These are phyloP conservation scores for Spergularia marina DNA, from an alignment of 148 eudicot species.

Conservation along the genomic window DNA sequence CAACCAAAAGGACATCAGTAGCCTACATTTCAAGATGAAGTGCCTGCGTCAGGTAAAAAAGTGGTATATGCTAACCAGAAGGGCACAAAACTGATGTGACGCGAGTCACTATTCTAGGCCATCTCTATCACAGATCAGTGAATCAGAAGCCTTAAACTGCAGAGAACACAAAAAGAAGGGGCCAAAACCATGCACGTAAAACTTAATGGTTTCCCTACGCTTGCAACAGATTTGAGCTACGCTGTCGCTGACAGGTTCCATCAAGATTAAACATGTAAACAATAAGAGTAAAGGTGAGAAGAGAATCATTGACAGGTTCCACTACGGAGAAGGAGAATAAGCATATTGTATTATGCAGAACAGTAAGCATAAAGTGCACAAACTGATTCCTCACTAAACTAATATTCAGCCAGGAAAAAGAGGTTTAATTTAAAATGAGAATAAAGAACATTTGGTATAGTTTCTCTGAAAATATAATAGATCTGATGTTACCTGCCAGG, in stretches of 20 bases:
- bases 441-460: neutral
- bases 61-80: conserved; percentile 3
- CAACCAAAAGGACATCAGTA: conserved; percentile 6
- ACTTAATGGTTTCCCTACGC: neutral
- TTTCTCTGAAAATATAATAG: neutral
- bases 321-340: conserved; percentile 25
- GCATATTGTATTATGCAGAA: conserved; percentile 21
- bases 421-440: neutral
- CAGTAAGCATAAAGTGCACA: conserved; percentile 29
- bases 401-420: conserved; percentile 6
- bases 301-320: conserved; percentile 27
- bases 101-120: neutral
- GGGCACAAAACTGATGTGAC: neutral
- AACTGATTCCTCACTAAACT: conserved; percentile 21
- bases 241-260: conserved; percentile 10
- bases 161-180: neutral
- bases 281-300: neutral
- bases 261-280: neutral
- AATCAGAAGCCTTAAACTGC: conserved; percentile 7
- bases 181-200: neutral
- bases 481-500: conserved; percentile 13
- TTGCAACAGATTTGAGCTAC: conserved; percentile 19
- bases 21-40: neutral
- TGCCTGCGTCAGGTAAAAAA: neutral
- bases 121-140: conserved; percentile 7